phyloP scores from a whole-genome alignment of 169 alveolate genomes.

The Plasmodium sp. region DNA sequence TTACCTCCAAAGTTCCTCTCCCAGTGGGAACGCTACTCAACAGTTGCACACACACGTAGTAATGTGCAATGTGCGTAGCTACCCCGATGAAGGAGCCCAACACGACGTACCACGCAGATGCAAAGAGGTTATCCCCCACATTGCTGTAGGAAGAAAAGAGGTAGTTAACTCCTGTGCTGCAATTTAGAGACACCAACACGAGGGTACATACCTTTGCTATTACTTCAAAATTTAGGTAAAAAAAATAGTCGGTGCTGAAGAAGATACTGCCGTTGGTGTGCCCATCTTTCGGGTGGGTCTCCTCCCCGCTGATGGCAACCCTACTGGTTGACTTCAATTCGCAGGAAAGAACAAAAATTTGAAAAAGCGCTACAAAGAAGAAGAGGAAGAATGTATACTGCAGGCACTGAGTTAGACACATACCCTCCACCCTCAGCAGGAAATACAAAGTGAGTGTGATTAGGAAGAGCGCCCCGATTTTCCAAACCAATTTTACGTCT shows the following conservation, averaged over 20 bases:
- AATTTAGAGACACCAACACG: slow-evolving; percentile 53
- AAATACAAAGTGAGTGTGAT: slow-evolving; percentile 24
- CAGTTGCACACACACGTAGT: slow-evolving; percentile 24
- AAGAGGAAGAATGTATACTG: slow-evolving; percentile 32
- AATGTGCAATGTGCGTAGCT: slow-evolving; percentile 2
- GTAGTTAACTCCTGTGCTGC: slow-evolving; percentile 69
- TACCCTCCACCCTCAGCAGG: slow-evolving; percentile 38
- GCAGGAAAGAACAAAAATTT: slow-evolving; percentile 5
- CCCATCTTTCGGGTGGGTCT: not conserved
- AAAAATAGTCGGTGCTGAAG: slow-evolving; percentile 21
- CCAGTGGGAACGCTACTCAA: not conserved
- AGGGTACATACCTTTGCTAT: slow-evolving; percentile 13
- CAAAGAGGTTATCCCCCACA: slow-evolving; percentile 55
- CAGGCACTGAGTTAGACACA: slow-evolving; percentile 18
- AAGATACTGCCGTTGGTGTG: not conserved
- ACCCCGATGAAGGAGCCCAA: slow-evolving; percentile 33
- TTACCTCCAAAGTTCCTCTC: not conserved
- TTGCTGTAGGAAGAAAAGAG: slow-evolving; percentile 61
- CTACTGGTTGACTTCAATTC: not conserved
- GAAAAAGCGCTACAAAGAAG: not conserved
- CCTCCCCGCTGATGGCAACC: not conserved
- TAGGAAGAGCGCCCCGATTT: not conserved
- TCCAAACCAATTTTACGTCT: slow-evolving; percentile 8
- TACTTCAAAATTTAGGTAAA: slow-evolving; percentile 19
- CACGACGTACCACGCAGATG: not conserved